Conservation (phyloP, 768 basidiomycete genomes). For the Suillus lakei region DNA sequence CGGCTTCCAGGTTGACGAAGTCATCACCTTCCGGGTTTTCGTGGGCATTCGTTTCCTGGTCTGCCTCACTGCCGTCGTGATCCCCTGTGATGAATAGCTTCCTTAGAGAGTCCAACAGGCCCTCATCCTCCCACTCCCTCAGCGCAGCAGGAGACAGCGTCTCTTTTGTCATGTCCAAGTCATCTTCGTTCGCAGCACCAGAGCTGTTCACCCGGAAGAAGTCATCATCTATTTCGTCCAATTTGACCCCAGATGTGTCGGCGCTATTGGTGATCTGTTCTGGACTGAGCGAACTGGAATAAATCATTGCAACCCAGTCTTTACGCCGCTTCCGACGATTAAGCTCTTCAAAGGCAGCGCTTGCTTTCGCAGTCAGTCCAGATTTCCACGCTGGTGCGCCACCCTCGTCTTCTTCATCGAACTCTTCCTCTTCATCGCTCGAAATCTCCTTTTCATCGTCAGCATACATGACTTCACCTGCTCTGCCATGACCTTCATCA, state of each 20-base stretch:
- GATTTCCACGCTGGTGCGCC: constrained; percentile 76
- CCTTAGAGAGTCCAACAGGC: constrained; percentile 83
- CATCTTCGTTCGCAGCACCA: constrained; percentile 46
- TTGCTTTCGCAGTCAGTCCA: constrained; percentile 59
- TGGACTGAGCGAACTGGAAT: constrained; percentile 69
- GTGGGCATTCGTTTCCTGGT: constrained; percentile 45
- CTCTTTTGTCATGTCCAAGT: constrained; percentile 74
- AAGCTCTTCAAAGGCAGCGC: constrained; percentile 47
- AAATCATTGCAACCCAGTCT: constrained; percentile 89
- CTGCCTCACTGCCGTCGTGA: constrained; percentile 40
- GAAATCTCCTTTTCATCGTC: constrained; percentile 57
- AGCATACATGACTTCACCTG: constrained; percentile 45
- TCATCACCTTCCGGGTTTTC: constrained; percentile 42
- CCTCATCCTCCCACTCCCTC: constrained; percentile 84
- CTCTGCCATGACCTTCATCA: constrained; percentile 39
- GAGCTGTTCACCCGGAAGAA: constrained; percentile 69
- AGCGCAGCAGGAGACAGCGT: constrained; percentile 51
- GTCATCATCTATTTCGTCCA: constrained; percentile 61
- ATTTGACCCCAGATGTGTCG: neutral
- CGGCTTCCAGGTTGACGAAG: constrained; percentile 47
- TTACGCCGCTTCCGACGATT: constrained; percentile 47
- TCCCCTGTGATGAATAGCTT: constrained; percentile 89
- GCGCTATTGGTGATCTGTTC: constrained; percentile 62
- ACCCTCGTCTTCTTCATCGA: constrained; percentile 41
- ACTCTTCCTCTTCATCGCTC: constrained; percentile 52